A percentile compares a stretch with the other conserved stretches of the same genome.
Evolutionary conservation across 2,329 filamentous ascomycete genomes (phyloP).

Genomic region (Calonectria pseudoturangicola): DNA sequence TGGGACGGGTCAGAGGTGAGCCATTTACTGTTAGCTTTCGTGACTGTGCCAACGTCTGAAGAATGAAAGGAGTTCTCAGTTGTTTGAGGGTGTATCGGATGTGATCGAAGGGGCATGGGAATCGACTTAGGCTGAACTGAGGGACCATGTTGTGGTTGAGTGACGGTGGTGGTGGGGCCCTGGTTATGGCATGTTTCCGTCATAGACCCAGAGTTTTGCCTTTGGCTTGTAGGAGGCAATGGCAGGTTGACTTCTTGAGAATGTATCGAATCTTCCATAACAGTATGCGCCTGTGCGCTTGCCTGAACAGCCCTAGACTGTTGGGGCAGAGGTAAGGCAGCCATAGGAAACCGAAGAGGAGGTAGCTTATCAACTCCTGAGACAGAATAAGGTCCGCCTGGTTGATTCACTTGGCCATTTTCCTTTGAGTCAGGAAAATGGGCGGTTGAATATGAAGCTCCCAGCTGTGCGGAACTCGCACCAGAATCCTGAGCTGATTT

Average conservation of each 20-base stretch:
- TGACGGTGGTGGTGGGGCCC: no score
- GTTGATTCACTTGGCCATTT: neutral
- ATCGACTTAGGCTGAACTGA: constrained; percentile 30
- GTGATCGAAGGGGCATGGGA: constrained; percentile 28
- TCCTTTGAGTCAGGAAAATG: neutral
- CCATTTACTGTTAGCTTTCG: constrained; percentile 40
- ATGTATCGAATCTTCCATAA: neutral
- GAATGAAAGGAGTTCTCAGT: constrained; percentile 28
- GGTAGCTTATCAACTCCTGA: neutral
- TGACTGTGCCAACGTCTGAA: constrained; percentile 36
- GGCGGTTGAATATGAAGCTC: neutral
- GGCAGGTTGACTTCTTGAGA: neutral
- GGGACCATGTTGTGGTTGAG: constrained; percentile 24
- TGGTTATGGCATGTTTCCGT: neutral
- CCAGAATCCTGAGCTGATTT: constrained; percentile 42
- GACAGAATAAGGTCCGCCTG: neutral
- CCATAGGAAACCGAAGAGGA: constrained; percentile 33
- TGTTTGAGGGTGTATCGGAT: constrained; percentile 17
- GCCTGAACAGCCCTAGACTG: neutral
- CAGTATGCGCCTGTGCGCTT: neutral
- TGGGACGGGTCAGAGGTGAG: constrained; percentile 31
- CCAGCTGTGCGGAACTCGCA: neutral
- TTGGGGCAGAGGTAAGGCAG: constrained; percentile 24
- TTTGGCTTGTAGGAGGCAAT: neutral
- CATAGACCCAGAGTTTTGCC: neutral